Evolutionary conservation across 2,329 filamentous ascomycete genomes (phyloP), one percentile per base, ranked within the genome.

Genomic region (Epichloe gansuensis): DNA sequence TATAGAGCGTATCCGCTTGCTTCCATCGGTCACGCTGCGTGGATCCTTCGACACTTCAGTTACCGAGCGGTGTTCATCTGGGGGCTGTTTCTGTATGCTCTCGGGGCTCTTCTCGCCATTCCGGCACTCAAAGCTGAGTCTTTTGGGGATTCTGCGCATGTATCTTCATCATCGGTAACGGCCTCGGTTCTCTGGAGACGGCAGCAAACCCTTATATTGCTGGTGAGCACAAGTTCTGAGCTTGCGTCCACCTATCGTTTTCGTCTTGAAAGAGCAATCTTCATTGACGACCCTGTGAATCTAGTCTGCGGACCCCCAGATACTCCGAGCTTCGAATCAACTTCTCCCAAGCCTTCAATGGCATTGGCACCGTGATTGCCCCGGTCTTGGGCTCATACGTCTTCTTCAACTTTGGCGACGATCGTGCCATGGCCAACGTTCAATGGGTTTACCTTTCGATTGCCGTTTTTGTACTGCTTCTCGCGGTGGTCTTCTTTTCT

Each of bases 371-470:
- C 8, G 82, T 89, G 47, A 60, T 89, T 41, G 85, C 85, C 0
- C 86, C 86, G 2, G 78, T 88, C 0, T 72, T 90, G 8, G 86
- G 83, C 44, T 85, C 82, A 2, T 83, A 83, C 55, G 83, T 85
- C 53, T 86, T 90, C 68, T 90, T 90, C 70, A 78, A 76, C 52
- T 77, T 80, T 47, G 73, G 75, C 52, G 75, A 79, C 51, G 71
- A 77, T 9, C 66, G 68, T 3, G 79, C 80, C 1, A 72, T 88
- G 3, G 73, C 75, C 57, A 82, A 83, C 52, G 86, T 90, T 2
- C 85, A 90, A 66, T 90, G 82, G 80, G 83, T 88, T 0, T 90
- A 90, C 59, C 76, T 88, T 4, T 79, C 81, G 46, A 86, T 90
- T 55, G 85, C 83, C 3, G 72, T 77, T 61, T 89, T 89, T 56